Evolutionary conservation across 805 yeast genomes (phyloP).

Genomic region (Hanseniaspora taiwanica): DNA sequence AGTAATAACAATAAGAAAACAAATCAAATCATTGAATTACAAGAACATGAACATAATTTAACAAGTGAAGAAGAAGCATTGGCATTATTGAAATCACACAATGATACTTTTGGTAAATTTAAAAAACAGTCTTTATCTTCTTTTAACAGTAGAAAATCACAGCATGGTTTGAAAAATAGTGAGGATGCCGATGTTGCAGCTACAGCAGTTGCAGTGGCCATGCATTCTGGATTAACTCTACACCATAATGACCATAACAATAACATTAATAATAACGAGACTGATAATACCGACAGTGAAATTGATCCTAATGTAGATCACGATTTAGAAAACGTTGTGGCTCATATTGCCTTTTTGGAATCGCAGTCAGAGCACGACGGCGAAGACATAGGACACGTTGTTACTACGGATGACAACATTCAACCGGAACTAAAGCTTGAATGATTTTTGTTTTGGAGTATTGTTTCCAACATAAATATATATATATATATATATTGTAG

Average conservation of each 20-base stretch:
- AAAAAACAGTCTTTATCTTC: too few relatives aligned
- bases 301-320: background rate
- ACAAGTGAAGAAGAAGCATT: constrained; percentile 9
- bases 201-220: constrained; percentile 5
- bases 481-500: too few relatives aligned
- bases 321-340: background rate
- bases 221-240: background rate
- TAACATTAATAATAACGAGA: background rate
- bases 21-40: background rate
- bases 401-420: constrained; percentile 18
- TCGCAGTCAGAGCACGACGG: background rate
- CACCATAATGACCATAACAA: background rate
- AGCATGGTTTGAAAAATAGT: too few relatives aligned
- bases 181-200: constrained; percentile 11
- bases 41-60: too few relatives aligned
- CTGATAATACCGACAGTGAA: background rate
- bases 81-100: constrained; percentile 8
- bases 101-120: background rate
- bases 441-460: background rate
- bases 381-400: constrained; percentile 14
- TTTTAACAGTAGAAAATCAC: too few relatives aligned
- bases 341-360: background rate
- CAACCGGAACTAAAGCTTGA: constrained; percentile 25
- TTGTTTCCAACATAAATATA: too few relatives aligned
- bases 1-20: background rate